phyloP scores from a whole-genome alignment of 2,329 filamentous ascomycete species.

The Ceratocystis huliohia region DNA sequence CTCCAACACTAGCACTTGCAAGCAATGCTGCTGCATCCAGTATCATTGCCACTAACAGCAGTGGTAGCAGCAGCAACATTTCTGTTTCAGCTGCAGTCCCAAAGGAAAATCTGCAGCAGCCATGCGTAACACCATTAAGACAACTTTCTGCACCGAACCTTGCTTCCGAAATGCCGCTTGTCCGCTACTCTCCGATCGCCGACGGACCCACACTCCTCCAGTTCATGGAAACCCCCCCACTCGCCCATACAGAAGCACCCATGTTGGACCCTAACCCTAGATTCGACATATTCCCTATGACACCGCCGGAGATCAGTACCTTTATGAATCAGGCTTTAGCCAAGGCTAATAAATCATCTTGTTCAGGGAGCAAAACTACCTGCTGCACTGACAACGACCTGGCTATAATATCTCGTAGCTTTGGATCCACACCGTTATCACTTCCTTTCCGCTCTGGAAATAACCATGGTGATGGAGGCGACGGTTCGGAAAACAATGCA shows the following conservation, averaged over 20 bases:
- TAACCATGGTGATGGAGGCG: not conserved
- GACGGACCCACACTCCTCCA: not conserved
- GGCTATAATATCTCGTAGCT: conserved; percentile 3
- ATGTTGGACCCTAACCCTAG: conserved; percentile 1
- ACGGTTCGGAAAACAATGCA: not conserved
- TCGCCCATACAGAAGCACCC: not conserved
- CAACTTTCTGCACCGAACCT: not conserved
- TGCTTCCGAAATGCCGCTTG: not conserved
- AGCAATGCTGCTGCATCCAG: not conserved
- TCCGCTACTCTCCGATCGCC: not conserved
- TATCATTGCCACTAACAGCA: not conserved
- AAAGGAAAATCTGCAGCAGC: not conserved
- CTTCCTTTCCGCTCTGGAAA: not conserved
- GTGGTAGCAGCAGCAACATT: not conserved
- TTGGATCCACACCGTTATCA: not conserved
- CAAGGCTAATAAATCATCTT: not conserved
- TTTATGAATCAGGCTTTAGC: not conserved
- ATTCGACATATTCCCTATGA: not conserved
- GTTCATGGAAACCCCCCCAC: not conserved
- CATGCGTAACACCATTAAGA: not conserved
- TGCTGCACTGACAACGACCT: conserved; percentile 3
- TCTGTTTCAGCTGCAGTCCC: not conserved
- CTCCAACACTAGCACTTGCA: too few species aligned
- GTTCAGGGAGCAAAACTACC: not conserved
- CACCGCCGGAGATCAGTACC: not conserved